Evolutionary conservation across 352 stramenopile species (phyloP), one percentile per base, ranked within the genome.

Genomic region (Blastocystis hominis): DNA sequence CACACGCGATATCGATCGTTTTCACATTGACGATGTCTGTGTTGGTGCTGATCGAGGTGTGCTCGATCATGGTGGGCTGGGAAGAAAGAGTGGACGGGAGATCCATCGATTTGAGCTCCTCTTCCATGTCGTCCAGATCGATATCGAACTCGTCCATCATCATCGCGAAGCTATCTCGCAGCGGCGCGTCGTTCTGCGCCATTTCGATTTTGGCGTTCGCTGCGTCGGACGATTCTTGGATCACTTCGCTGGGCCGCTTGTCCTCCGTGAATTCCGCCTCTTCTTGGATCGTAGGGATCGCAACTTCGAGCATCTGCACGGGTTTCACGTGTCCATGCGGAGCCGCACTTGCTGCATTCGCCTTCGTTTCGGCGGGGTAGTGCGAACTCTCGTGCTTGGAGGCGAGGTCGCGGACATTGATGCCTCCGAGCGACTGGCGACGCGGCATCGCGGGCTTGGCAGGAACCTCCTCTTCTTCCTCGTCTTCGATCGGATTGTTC

Each of bases 281-380:
- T 30, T 84, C 72, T 7, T 84, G 47, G 36, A 84, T 84, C 15
- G 72, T 84, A 0, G 72, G 36, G 47, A 44, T 66, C 9, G 50
- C 46, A 34, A 84, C 68, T n/a, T 84, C 72, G 6, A 68, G 72
- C 72, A 84, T 84, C 55, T 46, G 1, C 54, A 84, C 50, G 10
- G 72, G 72, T 30, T 84, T 84, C 38, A 84, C 72, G 44, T 53
- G 47, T 1, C 72, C 72, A 0, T 24, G 30, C 38, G 30, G 6
- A 1, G 34, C 36, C 55, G 66, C 13, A 3, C 34, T 4, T 30
- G 66, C 40, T 10, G 44, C 13, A 4, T 53, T 3, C 34, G 36
- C 40, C 13, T 7, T n/a, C 36, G 10, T 36, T 50, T 20, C 62
- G 17, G 72, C 46, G 47, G 68, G 30, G 20, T 36, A 24, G 38